A percentile compares a stretch with the other conserved stretches of the same genome.
phyloP scores from a whole-genome alignment of 306 rosid species.

The Geum urbanum region DNA sequence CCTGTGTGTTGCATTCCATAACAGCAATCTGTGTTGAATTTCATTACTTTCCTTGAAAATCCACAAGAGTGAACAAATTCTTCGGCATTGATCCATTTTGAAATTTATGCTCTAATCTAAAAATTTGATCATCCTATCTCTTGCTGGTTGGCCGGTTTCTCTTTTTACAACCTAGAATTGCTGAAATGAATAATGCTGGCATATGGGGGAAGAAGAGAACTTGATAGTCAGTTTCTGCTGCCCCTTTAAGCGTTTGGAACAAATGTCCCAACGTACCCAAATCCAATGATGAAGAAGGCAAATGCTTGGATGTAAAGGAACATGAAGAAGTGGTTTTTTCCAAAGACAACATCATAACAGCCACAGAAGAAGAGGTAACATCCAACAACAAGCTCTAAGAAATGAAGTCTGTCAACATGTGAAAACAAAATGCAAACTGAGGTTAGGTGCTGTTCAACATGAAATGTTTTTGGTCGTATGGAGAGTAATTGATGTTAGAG shows the following conservation, averaged over 20 bases:
- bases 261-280: slow-evolving; percentile 79
- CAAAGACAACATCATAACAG: slow-evolving; percentile 53
- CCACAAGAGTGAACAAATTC: slow-evolving; percentile 46
- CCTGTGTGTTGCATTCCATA: slow-evolving; percentile 29
- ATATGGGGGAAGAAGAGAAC: slow-evolving; percentile 19
- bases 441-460: neutral
- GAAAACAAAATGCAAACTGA: neutral
- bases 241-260: slow-evolving; percentile 53
- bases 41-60: slow-evolving; percentile 43
- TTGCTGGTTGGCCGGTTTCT: neutral
- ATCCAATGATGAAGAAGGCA: slow-evolving; percentile 68
- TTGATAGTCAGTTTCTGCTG: neutral
- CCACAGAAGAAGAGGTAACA: slow-evolving; percentile 66
- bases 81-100: slow-evolving; percentile 36
- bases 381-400: slow-evolving; percentile 65
- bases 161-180: slow-evolving; percentile 32
- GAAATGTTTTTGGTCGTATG: neutral
- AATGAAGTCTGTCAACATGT: slow-evolving; percentile 46
- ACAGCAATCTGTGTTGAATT: slow-evolving; percentile 32
- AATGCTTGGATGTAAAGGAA: slow-evolving; percentile 63
- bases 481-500: slow-evolving; percentile 2
- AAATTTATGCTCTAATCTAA: slow-evolving; percentile 35
- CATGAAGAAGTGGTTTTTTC: slow-evolving; percentile 60
- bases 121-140: slow-evolving; percentile 39
- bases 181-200: slow-evolving; percentile 14